Evolutionary conservation across 768 basidiomycete species (phyloP), one percentile per base, ranked within the genome.

Genomic region (Amanita rubescens): DNA sequence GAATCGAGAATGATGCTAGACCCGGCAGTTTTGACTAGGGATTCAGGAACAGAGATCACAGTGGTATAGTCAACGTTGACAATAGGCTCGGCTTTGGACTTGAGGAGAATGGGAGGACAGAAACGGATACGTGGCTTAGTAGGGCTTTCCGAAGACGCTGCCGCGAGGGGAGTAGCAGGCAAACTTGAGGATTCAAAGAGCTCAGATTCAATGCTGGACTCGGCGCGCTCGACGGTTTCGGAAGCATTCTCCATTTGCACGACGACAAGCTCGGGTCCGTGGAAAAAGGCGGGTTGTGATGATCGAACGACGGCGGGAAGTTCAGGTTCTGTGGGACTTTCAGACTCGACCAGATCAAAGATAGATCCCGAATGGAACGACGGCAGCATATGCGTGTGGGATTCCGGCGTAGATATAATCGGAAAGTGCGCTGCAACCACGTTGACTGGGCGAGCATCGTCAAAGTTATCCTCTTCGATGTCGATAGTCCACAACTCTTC

Each of bases 331-430:
- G 35, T n/a, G 22, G 24, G 34, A 22, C 35, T 5, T 24, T 49
- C 48, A 35, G 27, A 30, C 8, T 30, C 27, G 8, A 8, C 27
- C 27, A 17, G 24, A 22, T 39, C 14, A 49, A 49, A 12, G 49
- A 50, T n/a, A 14, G 49, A 50, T 39, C 34, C 35, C 22, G 49
- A 50, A 17, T 50, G 49, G 37, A 39, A 37, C 17, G 51, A 46
- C 9, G 33, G 19, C n/a, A 43, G 35, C 33, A 38, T 25, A 15
- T 15, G 46, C 27, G 19, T 14, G 25, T 24, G 22, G 24, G 52
- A 38, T 6, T 45, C 43, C 25, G 42, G n/a, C 5, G 20, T 35
- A 24, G 43, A 35, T 1, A 53, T 8, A 5, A 37, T 33, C 9
- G 52, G 52, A 53, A 22, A 45, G 30, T 25, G 32, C 5, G 3